These are phyloP conservation scores for Phytophthora nicotianae DNA, from an alignment of 352 stramenopile genomes.

Conservation along the genomic window DNA sequence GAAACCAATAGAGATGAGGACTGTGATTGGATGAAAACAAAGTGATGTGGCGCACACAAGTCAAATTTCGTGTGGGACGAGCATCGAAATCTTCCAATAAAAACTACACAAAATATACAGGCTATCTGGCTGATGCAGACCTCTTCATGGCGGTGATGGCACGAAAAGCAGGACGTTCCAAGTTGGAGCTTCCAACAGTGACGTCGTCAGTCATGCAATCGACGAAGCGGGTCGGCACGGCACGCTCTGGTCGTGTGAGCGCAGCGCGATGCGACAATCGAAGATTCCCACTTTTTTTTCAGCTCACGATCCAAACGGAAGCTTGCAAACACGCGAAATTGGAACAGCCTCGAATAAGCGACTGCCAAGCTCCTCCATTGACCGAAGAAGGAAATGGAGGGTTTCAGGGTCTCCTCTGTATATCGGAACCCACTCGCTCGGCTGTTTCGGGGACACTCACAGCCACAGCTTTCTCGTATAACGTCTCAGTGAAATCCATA, in stretches of 20 bases:
- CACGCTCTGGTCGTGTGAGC: conserved; percentile 25
- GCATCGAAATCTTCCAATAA: conserved; percentile 3
- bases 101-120: no score
- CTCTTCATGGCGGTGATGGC: neutral
- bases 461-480: conserved; percentile 10
- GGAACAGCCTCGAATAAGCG: neutral
- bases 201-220: conserved; percentile 13
- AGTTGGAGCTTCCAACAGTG: neutral
- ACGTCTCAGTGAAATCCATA: conserved; percentile 28
- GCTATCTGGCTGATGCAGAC: no score
- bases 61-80: neutral
- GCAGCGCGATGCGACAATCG: conserved; percentile 25
- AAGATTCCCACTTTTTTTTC: conserved; percentile 17
- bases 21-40: conserved; percentile 26
- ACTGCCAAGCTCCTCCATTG: neutral
- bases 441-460: conserved; percentile 16
- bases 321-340: conserved; percentile 23
- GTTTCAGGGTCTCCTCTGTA: neutral
- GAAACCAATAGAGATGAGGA: neutral
- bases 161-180: conserved; percentile 18
- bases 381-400: neutral
- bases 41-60: neutral
- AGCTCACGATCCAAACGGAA: conserved; percentile 22
- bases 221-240: conserved; percentile 17
- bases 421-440: conserved; percentile 13